Evolutionary conservation across 2,329 filamentous ascomycete genomes (phyloP), one percentile per base, ranked within the genome.

Genomic region (Exophiala spinifera): DNA sequence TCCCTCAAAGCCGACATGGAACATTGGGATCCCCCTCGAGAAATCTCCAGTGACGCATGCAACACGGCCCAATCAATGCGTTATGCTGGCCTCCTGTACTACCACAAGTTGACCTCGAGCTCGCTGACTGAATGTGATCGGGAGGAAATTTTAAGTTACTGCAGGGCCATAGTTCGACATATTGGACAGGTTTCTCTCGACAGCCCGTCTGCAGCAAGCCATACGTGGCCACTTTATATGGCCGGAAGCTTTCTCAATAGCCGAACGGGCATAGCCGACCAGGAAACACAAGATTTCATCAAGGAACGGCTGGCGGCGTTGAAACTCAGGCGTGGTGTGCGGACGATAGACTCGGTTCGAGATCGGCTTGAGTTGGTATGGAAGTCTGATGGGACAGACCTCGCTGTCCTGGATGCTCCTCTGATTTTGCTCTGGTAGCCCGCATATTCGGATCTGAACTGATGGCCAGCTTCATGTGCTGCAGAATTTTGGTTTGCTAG

Each of bases 31-130:
- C 50, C 50, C n/a, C 50, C 50, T 20, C 3, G 31, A 21, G 50
- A 34, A 15, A 46, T 48, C 13, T 25, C 33, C 14, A 19, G 34
- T 15, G 50, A 53, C 34, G 50, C 50, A 8, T 36, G 44, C 44
- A 53, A 53, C 23, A 53, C 50, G 11, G 50, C 44, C 44, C 43
- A 53, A 34, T 42, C 50, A 31, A 53, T 53, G 50, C 50, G 50
- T 31, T 44, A 47, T 23, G 50, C 50, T n/a, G 50, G 43, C 8
- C 34, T 53, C n/a, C 34, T 53, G n/a, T 53, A 46, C 23, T 53
- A 14, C 25, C 34, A 53, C 44, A 47, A 53, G 25, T 23, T 53
- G 23, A 48, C 34, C n/a, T 42, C 44, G 5, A 42, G 21, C 6
- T 39, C 42, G 6, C 28, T 31, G 11, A n/a, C 5, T n/a, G 33